Evolutionary conservation across 1,284 basidiomycete genomes (phyloP), one percentile per base, ranked within the genome.

Genomic region (Ustilago loliicola): DNA sequence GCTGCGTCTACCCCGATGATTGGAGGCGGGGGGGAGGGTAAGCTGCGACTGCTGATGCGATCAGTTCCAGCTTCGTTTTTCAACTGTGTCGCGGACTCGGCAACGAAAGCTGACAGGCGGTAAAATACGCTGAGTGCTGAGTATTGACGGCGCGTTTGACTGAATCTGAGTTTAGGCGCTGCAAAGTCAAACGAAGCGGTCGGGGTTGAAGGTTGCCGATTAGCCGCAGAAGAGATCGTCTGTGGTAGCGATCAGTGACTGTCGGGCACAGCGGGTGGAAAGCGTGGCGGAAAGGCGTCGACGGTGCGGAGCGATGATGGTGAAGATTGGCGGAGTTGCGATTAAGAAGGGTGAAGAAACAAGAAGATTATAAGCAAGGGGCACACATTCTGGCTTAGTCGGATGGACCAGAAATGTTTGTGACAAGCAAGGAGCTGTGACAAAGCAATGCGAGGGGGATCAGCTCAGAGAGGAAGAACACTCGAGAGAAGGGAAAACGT

Each of bases 381-480:
- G 66, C 11, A 36, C 23, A 15, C 32, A 61, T 57, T 48, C 50
- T 51, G 60, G 48, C 38, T 48, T 45, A 9, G 21, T 52, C 25
- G 34, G 36, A 36, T 58, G 40, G 17, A 53, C 40, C 34, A 48
- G 36, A 17, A 68, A 57, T 68, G 54, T 62, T 68, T 68, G 66
- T 62, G 54, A 23, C 52, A 52, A 54, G 60, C 55, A 57, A 68
- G 60, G 66, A 48, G 38, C 23, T 30, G 30, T 34, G 47, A 45
- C 52, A 21, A 23, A 25, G 53, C 59, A 47, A 54, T 55, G 56
- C 51, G 21, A 66, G 8, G 57, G 56, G 27, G 38, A 3, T 21
- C 13, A 19, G 4, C 52, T 38, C 36, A 38, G 52, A n/a, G n/a
- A 32, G 19, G 52, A 51, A 51, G 27, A 9, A 29, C 29, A 29